Evolutionary conservation across 108 stramenopile species (phyloP).

Genomic region (Conticribra guillardii): DNA sequence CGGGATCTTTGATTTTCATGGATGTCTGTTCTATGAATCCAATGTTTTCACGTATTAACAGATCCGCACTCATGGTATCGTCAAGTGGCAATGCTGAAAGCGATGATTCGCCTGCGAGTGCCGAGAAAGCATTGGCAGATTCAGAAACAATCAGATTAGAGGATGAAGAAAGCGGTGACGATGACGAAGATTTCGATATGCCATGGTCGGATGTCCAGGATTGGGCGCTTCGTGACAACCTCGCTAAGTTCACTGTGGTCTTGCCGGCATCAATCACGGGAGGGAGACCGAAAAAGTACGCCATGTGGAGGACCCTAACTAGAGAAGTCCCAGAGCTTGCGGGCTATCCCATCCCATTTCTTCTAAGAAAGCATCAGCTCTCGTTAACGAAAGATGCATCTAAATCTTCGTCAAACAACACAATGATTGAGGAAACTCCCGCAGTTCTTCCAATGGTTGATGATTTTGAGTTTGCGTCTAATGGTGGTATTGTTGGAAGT

Average conservation of each 20-base stretch:
- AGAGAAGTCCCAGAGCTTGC: conserved; percentile 70
- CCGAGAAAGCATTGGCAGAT: too few species aligned
- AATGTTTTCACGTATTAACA: too few species aligned
- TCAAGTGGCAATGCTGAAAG: too few species aligned
- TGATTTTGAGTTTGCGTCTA: conserved; percentile 66
- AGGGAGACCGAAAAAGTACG: conserved; percentile 27
- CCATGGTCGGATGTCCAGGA: conserved; percentile 78
- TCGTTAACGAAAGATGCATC: neutral
- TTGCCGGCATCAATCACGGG: conserved; percentile 36
- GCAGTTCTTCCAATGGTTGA: conserved; percentile 72
- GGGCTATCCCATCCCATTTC: conserved; percentile 74
- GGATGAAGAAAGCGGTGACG: too few species aligned
- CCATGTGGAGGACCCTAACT: conserved; percentile 75
- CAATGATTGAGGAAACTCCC: conserved; percentile 12
- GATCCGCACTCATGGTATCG: too few species aligned
- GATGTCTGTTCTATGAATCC: too few species aligned
- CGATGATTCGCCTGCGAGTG: too few species aligned
- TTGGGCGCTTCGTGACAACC: conserved; percentile 62
- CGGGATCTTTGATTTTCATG: too few species aligned
- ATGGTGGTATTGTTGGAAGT: conserved; percentile 68
- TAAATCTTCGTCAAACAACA: neutral
- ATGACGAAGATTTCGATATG: conserved; percentile 32
- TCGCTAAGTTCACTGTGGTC: conserved; percentile 60
- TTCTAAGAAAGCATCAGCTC: conserved; percentile 35
- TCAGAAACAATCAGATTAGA: too few species aligned